A percentile compares a stretch with the other conserved stretches of the same genome.
These are phyloP conservation scores for Suillus hirtellus DNA, from an alignment of 768 basidiomycete genomes.

Conservation along the genomic window DNA sequence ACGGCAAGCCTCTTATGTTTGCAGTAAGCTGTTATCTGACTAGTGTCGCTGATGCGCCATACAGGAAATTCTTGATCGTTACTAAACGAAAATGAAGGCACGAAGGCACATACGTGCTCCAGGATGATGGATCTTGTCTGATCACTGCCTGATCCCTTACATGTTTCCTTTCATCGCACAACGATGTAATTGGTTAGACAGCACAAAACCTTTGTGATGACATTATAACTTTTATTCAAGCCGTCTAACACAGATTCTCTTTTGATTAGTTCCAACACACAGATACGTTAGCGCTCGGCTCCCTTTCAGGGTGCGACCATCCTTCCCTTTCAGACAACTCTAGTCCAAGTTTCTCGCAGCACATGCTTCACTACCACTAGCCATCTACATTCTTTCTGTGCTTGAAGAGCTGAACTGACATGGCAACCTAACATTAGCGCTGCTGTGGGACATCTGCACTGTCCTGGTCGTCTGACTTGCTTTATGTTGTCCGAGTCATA, in stretches of 20 bases:
- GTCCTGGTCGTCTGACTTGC: neutral
- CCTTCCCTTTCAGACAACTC: neutral
- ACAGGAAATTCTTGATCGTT: neutral
- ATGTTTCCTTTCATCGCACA: neutral
- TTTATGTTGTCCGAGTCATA: neutral
- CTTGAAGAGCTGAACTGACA: neutral
- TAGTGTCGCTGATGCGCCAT: neutral
- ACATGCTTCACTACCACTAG: neutral
- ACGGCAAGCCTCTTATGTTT: neutral
- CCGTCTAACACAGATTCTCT: neutral
- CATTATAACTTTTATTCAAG: neutral
- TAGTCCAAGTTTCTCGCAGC: neutral
- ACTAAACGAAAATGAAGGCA: neutral
- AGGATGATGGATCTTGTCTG: no score
- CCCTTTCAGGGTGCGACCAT: neutral
- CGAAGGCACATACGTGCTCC: neutral
- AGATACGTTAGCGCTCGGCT: neutral
- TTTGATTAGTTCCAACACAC: neutral
- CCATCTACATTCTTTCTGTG: neutral
- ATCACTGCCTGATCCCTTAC: neutral
- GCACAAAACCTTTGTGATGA: neutral
- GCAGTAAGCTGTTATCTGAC: neutral
- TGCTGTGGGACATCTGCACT: neutral
- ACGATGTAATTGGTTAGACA: neutral
- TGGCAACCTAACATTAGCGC: neutral